A percentile compares a stretch with the other conserved stretches of the same genome.
These are phyloP conservation scores for Anthracocystis panici-leucophaei DNA, from an alignment of 1,284 basidiomycete genomes.

Conservation along the genomic window DNA sequence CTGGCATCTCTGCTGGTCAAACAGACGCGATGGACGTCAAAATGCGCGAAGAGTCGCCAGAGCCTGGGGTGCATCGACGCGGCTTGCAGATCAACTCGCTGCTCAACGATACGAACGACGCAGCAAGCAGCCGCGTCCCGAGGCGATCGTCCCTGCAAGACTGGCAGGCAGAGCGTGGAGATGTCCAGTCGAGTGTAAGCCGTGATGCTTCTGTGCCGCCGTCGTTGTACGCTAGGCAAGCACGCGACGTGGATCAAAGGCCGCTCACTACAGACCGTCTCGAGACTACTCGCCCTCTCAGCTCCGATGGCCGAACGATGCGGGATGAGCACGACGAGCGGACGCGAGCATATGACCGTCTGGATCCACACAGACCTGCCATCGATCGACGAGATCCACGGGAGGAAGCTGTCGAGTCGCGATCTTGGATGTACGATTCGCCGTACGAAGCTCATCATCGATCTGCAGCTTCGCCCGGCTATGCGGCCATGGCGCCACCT, in stretches of 20 bases:
- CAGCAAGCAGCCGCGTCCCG: conserved; percentile 11
- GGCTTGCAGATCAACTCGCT: conserved; percentile 61
- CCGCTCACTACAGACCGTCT: conserved; percentile 28
- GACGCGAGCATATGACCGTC: conserved; percentile 21
- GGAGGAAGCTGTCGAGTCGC: conserved; percentile 19
- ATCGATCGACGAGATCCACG: conserved; percentile 20
- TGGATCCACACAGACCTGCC: conserved; percentile 16
- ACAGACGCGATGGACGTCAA: conserved; percentile 18
- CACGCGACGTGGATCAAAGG: conserved; percentile 24
- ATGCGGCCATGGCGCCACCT: conserved; percentile 43
- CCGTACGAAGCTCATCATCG: conserved; percentile 36
- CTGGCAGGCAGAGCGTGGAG: conserved; percentile 44
- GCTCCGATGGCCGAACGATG: conserved; percentile 16
- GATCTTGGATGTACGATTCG: conserved; percentile 41
- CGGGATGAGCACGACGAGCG: conserved; percentile 18
- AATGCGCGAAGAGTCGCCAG: conserved; percentile 35
- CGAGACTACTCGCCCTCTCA: conserved; percentile 15
- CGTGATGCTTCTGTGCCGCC: conserved; percentile 42
- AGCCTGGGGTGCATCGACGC: conserved; percentile 32
- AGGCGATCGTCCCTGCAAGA: conserved; percentile 51
- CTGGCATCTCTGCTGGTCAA: conserved; percentile 23
- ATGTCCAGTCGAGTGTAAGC: conserved; percentile 1
- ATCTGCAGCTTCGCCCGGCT: conserved; percentile 27
- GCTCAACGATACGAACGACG: conserved; percentile 49
- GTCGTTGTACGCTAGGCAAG: conserved; percentile 14